These are phyloP conservation scores for Escovopsis sp. DNA, from an alignment of 2,329 filamentous ascomycete species.

Conservation along the genomic window DNA sequence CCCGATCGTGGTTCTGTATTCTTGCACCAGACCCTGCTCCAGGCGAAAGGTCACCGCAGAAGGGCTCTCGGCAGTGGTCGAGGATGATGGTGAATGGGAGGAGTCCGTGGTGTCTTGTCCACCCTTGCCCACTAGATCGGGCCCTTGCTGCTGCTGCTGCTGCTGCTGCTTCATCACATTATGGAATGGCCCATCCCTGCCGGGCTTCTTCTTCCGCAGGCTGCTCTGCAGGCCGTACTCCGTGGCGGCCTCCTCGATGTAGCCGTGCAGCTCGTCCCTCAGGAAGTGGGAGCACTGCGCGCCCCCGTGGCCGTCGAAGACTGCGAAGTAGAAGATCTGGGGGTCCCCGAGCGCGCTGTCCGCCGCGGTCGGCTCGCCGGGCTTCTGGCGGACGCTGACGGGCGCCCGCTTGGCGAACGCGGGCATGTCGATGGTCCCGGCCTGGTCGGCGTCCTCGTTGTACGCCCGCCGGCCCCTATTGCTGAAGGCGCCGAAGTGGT, in stretches of 20 bases:
- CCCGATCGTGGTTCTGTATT: constrained; percentile 74
- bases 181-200: constrained; percentile 15
- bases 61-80: constrained; percentile 35
- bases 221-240: constrained; percentile 69
- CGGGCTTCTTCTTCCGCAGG: constrained; percentile 34
- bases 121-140: constrained; percentile 27
- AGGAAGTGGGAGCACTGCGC: constrained; percentile 78
- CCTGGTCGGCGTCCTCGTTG: constrained; percentile 91
- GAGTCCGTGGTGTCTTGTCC: too few species aligned
- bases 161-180: too few species aligned
- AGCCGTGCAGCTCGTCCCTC: constrained; percentile 69
- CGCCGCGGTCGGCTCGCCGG: constrained; percentile 50
- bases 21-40: constrained; percentile 54
- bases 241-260: constrained; percentile 68
- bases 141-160: constrained; percentile 9
- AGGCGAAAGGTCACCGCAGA: constrained; percentile 49
- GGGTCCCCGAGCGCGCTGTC: constrained; percentile 75
- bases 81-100: too few species aligned
- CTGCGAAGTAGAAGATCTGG: constrained; percentile 92
- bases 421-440: constrained; percentile 82
- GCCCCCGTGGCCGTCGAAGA: constrained; percentile 94
- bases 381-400: constrained; percentile 39
- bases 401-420: constrained; percentile 80
- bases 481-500: constrained; percentile 76
- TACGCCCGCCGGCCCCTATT: constrained; percentile 71